Evolutionary conservation across 2,329 filamentous ascomycete species (phyloP).

Genomic region (Phyllosticta capitalensis): DNA sequence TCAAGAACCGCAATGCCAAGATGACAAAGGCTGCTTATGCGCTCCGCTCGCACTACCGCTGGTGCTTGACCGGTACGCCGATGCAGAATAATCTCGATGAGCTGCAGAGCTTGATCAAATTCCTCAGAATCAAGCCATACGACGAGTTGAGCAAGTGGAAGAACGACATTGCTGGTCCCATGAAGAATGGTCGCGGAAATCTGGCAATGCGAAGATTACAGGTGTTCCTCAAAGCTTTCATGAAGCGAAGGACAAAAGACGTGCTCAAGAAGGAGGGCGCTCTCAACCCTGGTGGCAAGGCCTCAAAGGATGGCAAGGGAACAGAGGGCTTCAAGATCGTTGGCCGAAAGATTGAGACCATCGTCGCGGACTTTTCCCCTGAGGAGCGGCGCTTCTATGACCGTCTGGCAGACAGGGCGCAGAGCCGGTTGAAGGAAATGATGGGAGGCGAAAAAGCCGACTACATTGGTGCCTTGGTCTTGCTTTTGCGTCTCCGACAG

Average conservation of each 20-base stretch:
- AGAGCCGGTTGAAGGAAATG: constrained; percentile 80
- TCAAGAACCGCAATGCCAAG: constrained; percentile 97
- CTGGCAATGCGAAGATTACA: constrained; percentile 82
- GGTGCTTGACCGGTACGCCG: constrained; percentile 92
- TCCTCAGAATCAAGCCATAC: constrained; percentile 85
- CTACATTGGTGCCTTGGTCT: constrained; percentile 86
- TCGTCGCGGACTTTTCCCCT: constrained; percentile 67
- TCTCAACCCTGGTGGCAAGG: constrained; percentile 64
- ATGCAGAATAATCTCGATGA: constrained; percentile 99
- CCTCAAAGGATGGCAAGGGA: constrained; percentile 41
- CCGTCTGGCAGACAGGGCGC: constrained; percentile 70
- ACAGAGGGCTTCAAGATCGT: constrained; percentile 76
- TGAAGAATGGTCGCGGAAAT: constrained; percentile 83
- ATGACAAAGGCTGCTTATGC: constrained; percentile 86
- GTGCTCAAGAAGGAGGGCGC: constrained; percentile 85
- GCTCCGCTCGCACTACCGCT: constrained; percentile 75
- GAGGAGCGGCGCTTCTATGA: constrained; percentile 82
- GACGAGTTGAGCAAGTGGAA: constrained; percentile 82
- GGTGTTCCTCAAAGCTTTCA: constrained; percentile 79
- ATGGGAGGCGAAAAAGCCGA: constrained; percentile 71
- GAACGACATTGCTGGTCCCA: constrained; percentile 76
- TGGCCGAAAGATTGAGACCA: constrained; percentile 74
- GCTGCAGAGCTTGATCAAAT: constrained; percentile 84
- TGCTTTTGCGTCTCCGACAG: constrained; percentile 83
- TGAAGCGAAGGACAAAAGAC: constrained; percentile 97